Percentiles rank a stretch among this genome's conserved stretches.
Conservation (phyloP, 78 protist genomes). For the Dictyostelium capitatum region DNA sequence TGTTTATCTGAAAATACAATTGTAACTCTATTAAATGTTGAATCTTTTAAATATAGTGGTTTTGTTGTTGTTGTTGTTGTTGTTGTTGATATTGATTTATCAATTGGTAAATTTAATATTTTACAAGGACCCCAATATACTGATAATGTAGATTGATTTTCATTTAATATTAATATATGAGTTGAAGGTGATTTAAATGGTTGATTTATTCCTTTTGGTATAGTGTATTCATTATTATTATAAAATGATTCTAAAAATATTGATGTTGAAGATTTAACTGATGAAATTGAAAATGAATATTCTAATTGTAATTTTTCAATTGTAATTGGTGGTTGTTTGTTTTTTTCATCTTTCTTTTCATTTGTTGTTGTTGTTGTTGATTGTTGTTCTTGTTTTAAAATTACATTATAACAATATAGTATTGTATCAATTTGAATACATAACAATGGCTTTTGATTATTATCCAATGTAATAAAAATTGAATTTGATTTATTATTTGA, state of each 20-base stretch:
- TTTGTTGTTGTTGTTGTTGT: neutral
- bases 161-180: slow-evolving; percentile 5
- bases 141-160: neutral
- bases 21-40: slow-evolving; percentile 32
- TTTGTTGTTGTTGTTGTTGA: neutral
- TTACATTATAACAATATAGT: neutral
- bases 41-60: neutral
- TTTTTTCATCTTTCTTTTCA: neutral
- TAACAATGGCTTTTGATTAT: neutral
- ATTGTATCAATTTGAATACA: slow-evolving; percentile 5
- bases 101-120: neutral
- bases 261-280: slow-evolving; percentile 12
- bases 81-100: too few relatives aligned
- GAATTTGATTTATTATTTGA: neutral
- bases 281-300: slow-evolving; percentile 2
- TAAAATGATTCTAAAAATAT: slow-evolving; percentile 35
- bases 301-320: slow-evolving; percentile 1
- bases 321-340: neutral
- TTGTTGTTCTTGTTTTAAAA: neutral
- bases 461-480: slow-evolving; percentile 34
- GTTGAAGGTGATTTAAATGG: neutral
- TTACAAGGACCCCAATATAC: slow-evolving; percentile 30
- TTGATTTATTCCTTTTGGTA: slow-evolving; percentile 12
- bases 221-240: slow-evolving; percentile 23
- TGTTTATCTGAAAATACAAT: slow-evolving; percentile 1